phyloP scores from a whole-genome alignment of 495 filamentous ascomycete species.

The Cercophora newfieldiana region DNA sequence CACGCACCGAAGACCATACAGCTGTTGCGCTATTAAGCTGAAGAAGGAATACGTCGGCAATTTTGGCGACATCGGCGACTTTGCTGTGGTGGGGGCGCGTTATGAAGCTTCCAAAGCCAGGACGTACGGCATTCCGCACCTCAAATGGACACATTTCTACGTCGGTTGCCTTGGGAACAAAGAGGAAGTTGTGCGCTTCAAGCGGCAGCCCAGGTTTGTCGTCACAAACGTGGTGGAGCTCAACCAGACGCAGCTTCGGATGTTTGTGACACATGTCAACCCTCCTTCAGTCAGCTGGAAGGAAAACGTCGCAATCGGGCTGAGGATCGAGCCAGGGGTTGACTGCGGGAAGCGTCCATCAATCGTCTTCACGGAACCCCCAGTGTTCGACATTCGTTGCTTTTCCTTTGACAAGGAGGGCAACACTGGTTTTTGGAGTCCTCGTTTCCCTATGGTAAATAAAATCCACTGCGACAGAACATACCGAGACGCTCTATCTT shows the following conservation, averaged over 20 bases:
- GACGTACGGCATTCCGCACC: conserved; percentile 45
- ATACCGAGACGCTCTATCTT: conserved; percentile 42
- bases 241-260: conserved; percentile 36
- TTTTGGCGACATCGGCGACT: conserved; percentile 79
- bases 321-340: conserved; percentile 35
- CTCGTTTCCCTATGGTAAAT: conserved; percentile 46
- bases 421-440: conserved; percentile 48
- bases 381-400: conserved; percentile 50
- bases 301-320: conserved; percentile 32
- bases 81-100: conserved; percentile 71
- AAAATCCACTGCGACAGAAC: conserved; percentile 52
- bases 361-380: conserved; percentile 40
- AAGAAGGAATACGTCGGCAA: conserved; percentile 88
- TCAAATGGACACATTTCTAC: conserved; percentile 76
- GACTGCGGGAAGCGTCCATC: conserved; percentile 38
- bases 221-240: conserved; percentile 58
- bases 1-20: conserved; percentile 33
- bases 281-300: conserved; percentile 32
- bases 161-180: conserved; percentile 77
- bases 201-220: conserved; percentile 59
- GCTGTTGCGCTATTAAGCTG: conserved; percentile 70
- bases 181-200: conserved; percentile 54
- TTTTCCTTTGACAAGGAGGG: conserved; percentile 48
- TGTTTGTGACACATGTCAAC: conserved; percentile 37
- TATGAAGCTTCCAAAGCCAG: conserved; percentile 61